Percentiles rank a stretch among this genome's conserved stretches.
Evolutionary conservation across 768 basidiomycete species (phyloP).

Genomic region (Termitomyces heimii): DNA sequence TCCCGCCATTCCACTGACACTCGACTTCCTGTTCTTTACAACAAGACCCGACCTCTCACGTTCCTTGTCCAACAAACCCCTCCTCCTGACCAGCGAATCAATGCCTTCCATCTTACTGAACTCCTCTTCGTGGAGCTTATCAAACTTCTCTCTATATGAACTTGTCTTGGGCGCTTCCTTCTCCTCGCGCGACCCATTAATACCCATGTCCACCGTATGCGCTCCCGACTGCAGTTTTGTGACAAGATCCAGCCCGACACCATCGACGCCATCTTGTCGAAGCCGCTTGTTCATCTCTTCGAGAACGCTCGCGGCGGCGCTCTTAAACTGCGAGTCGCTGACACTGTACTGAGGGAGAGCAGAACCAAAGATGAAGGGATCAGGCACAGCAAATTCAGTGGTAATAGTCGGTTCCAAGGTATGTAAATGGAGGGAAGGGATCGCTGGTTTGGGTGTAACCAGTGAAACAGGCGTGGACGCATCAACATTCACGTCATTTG

Average conservation of each 20-base stretch:
- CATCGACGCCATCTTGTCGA: conserved; percentile 47
- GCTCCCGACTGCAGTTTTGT: conserved; percentile 29
- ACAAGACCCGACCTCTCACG: conserved; percentile 12
- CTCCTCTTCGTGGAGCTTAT: conserved; percentile 55
- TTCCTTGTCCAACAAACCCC: conserved; percentile 15
- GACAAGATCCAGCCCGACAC: conserved; percentile 41
- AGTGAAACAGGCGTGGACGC: conserved; percentile 31
- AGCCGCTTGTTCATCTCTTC: conserved; percentile 81
- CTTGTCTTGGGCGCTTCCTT: conserved; percentile 25
- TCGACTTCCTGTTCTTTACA: conserved; percentile 44
- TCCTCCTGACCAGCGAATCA: conserved; percentile 31
- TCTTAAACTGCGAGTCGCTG: conserved; percentile 61
- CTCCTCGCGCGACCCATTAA: conserved; percentile 17
- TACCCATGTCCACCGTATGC: conserved; percentile 11
- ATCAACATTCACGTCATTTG: conserved; percentile 14
- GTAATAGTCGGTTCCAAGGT: conserved; percentile 14
- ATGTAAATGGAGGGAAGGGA: conserved; percentile 1
- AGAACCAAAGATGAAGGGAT: conserved; percentile 76
- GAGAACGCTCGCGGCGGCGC: conserved; percentile 63
- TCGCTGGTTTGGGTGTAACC: not conserved
- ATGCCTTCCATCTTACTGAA: conserved; percentile 81
- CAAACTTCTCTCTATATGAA: conserved; percentile 39
- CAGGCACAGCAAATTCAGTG: conserved; percentile 14
- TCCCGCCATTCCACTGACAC: conserved; percentile 23
- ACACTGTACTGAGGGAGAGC: conserved; percentile 57